phyloP scores from a whole-genome alignment of 73 alveolate genomes.

The Paramecium biaurelia region DNA sequence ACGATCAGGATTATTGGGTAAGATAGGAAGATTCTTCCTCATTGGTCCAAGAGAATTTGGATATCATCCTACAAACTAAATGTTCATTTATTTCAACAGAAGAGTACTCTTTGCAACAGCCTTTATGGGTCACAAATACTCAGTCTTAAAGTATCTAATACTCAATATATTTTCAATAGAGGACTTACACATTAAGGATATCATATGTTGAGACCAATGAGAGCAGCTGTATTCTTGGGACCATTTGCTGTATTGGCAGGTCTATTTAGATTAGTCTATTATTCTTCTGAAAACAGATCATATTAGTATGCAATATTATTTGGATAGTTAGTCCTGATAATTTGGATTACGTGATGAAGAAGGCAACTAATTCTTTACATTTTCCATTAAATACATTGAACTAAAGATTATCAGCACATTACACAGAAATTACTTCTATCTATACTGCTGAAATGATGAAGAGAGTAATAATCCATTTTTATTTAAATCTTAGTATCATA shows the following conservation, averaged over 20 bases:
- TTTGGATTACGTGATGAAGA: constrained; percentile 58
- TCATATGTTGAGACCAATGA: constrained; percentile 64
- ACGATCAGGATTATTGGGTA: constrained; percentile 62
- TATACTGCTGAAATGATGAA: constrained; percentile 65
- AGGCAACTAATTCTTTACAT: constrained; percentile 36
- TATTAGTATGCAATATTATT: not conserved
- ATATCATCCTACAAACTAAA: constrained; percentile 56
- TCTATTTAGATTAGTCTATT: constrained; percentile 44
- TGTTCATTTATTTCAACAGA: constrained; percentile 55
- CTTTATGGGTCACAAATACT: constrained; percentile 58
- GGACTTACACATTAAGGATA: constrained; percentile 58
- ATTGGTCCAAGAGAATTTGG: constrained; percentile 70
- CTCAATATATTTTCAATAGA: not conserved
- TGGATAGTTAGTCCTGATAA: constrained; percentile 56
- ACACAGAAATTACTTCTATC: constrained; percentile 55
- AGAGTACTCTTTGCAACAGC: constrained; percentile 45
- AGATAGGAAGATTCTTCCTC: constrained; percentile 59
- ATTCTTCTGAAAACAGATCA: constrained; percentile 48
- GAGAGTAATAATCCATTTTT: constrained; percentile 33
- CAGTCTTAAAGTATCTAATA: constrained; percentile 29
- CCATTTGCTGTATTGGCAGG: constrained; percentile 61
- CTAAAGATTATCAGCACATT: constrained; percentile 62
- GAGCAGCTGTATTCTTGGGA: constrained; percentile 43
- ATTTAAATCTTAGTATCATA: constrained; percentile 30
- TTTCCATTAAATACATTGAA: constrained; percentile 64